Conservation (phyloP, 1,284 basidiomycete species). For the Vanrija humicola region DNA sequence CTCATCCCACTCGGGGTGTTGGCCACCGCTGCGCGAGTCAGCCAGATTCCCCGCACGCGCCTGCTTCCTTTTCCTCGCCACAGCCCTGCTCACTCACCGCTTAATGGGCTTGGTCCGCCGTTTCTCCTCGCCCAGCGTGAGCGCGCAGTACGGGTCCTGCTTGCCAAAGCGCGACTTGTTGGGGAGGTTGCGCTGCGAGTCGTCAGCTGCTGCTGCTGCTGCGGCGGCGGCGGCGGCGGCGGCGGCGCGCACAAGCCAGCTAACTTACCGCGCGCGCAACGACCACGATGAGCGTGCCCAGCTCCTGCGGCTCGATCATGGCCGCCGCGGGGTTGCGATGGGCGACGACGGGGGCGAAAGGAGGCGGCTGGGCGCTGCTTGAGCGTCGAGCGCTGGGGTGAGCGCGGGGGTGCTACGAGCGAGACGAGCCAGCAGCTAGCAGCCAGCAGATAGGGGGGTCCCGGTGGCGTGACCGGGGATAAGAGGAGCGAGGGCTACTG, state of each 20-base stretch:
- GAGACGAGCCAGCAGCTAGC: no score
- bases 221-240: no score
- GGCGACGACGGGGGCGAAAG: no score
- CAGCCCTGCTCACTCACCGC: conserved; percentile 44
- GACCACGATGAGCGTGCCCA: conserved; percentile 92
- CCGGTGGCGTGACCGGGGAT: no score
- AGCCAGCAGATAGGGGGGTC: no score
- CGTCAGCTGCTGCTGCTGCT: no score
- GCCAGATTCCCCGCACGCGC: neutral
- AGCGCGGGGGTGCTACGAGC: no score
- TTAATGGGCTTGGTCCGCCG: conserved; percentile 85
- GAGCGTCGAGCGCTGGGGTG: no score
- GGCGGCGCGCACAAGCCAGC: conserved; percentile 43
- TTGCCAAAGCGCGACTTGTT: conserved; percentile 95
- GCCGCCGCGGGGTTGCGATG: no score
- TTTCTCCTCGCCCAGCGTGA: conserved; percentile 73
- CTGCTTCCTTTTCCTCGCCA: no score
- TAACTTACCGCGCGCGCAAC: conserved; percentile 91
- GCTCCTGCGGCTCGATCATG: conserved; percentile 57
- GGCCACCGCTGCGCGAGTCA: conserved; percentile 64
- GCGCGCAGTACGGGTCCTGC: conserved; percentile 91
- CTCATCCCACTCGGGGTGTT: conserved; percentile 98
- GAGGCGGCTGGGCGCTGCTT: no score
- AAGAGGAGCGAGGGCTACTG: no score
- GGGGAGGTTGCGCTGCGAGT: conserved; percentile 73